Conservation (phyloP, 2,329 filamentous ascomycete species). For the Curvularia lunata region DNA sequence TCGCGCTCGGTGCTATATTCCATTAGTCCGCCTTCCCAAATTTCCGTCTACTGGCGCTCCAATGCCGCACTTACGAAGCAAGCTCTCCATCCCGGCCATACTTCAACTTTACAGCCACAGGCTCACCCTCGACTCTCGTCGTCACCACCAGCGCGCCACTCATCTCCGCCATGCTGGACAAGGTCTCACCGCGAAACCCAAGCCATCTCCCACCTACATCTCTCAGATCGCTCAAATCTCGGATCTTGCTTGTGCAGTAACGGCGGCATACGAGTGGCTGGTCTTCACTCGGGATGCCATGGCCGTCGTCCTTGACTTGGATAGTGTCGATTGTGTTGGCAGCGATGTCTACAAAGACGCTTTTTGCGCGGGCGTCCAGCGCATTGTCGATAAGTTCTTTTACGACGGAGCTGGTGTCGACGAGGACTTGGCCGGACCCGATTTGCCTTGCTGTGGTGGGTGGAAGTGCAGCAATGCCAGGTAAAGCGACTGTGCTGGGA, state of each 20-base stretch:
- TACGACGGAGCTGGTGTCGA: constrained; percentile 66
- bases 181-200: constrained; percentile 78
- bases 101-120: constrained; percentile 61
- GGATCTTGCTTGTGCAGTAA: constrained; percentile 78
- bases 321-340: constrained; percentile 71
- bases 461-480: constrained; percentile 51
- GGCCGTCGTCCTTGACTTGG: constrained; percentile 70
- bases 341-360: constrained; percentile 69
- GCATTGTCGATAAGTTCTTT: constrained; percentile 82
- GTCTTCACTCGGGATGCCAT: constrained; percentile 69
- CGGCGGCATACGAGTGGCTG: constrained; percentile 66
- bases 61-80: constrained; percentile 41
- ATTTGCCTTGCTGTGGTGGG: constrained; percentile 60
- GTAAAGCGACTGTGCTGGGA: constrained; percentile 8
- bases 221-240: constrained; percentile 66
- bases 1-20: constrained; percentile 37
- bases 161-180: constrained; percentile 69
- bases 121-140: constrained; percentile 68
- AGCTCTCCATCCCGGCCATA: constrained; percentile 60
- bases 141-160: constrained; percentile 64
- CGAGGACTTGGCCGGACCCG: constrained; percentile 66
- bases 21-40: constrained; percentile 8
- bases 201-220: constrained; percentile 64
- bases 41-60: neutral
- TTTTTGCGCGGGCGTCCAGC: constrained; percentile 72